Evolutionary conservation across 305 asterid species (phyloP).

Genomic region (Fraxinus xanthoxyloides): DNA sequence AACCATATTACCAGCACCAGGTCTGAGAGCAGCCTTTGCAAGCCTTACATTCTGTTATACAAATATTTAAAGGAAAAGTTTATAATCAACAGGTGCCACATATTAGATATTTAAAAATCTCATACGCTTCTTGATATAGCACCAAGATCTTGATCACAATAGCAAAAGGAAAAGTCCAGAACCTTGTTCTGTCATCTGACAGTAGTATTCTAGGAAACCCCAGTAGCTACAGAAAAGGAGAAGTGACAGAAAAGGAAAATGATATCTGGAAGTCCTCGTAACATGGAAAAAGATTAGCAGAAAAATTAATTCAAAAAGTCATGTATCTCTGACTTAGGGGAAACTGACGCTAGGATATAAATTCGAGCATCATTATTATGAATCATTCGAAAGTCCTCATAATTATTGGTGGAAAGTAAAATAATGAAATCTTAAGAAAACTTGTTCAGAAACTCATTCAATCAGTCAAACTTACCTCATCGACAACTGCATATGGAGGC

Average conservation of each 20-base stretch:
- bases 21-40: conserved; percentile 83
- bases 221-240: neutral
- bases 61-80: neutral
- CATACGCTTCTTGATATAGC: neutral
- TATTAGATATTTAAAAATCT: conserved; percentile 13
- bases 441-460: neutral
- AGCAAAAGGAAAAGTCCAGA: neutral
- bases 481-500: conserved; percentile 94
- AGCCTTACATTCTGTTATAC: conserved; percentile 76
- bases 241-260: neutral
- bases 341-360: neutral
- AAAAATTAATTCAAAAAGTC: neutral
- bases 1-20: conserved; percentile 95
- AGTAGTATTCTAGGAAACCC: neutral
- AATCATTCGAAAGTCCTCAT: neutral
- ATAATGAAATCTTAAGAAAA: conserved; percentile 7
- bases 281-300: neutral
- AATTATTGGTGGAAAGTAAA: neutral
- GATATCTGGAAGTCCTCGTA: neutral
- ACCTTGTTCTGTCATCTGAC: neutral
- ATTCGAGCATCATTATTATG: neutral
- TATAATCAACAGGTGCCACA: conserved; percentile 1
- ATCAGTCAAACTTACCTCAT: conserved; percentile 58
- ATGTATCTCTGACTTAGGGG: neutral
- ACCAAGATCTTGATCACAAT: neutral